A percentile compares a stretch with the other conserved stretches of the same genome.
Evolutionary conservation across 169 alveolate species (phyloP).

Genomic region (Amoebophrya sp.): DNA sequence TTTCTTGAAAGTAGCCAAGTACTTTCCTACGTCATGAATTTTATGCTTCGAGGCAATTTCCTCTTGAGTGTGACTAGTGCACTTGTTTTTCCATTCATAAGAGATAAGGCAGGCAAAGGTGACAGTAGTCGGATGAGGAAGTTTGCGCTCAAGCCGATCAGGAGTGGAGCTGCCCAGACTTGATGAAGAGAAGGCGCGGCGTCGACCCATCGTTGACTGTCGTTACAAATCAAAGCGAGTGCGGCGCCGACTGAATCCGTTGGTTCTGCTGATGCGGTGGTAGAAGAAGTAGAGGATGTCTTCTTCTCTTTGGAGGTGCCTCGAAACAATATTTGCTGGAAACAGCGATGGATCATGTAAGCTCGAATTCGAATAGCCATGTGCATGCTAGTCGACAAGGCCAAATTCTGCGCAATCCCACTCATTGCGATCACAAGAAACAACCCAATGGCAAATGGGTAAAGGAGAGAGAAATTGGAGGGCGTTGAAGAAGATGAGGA

Average conservation of each 20-base stretch:
- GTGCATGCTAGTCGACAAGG: not conserved
- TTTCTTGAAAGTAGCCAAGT: too few relatives aligned
- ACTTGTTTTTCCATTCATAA: not conserved
- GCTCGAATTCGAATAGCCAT: not conserved
- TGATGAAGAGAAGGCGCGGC: not conserved
- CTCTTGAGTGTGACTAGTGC: not conserved
- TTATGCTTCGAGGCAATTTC: not conserved
- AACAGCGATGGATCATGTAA: not conserved
- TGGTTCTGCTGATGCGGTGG: too few relatives aligned
- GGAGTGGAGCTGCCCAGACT: not conserved
- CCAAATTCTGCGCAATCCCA: not conserved
- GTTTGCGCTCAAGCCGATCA: not conserved
- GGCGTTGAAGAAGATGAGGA: not conserved
- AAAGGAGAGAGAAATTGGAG: not conserved
- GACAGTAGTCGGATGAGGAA: not conserved
- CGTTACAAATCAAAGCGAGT: not conserved
- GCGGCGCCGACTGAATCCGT: too few relatives aligned
- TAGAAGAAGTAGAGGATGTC: not conserved
- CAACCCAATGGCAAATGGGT: not conserved
- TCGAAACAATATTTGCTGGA: not conserved
- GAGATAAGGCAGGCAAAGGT: not conserved
- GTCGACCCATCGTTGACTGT: not conserved
- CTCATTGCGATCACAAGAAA: not conserved
- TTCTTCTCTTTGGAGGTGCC: not conserved
- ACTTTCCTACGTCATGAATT: too few relatives aligned